These are phyloP conservation scores for Guadua angustifolia DNA, from an alignment of 176 grass and related monocot species.

Conservation along the genomic window DNA sequence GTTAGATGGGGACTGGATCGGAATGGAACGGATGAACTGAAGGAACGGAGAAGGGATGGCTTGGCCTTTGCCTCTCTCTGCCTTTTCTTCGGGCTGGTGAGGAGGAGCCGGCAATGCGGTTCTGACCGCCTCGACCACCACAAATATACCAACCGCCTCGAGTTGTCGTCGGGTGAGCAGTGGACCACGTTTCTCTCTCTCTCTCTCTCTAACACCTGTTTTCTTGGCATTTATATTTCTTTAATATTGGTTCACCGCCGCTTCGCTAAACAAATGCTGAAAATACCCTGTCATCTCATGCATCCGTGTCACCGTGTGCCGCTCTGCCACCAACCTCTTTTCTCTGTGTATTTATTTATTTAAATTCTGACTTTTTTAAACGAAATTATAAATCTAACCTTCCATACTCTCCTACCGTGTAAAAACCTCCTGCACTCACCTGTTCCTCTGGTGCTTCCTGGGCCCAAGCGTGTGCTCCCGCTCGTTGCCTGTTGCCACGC, in stretches of 20 bases:
- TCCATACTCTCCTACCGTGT: too few relatives aligned
- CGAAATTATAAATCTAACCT: too few relatives aligned
- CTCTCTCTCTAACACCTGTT: not conserved
- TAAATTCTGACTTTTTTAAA: too few relatives aligned
- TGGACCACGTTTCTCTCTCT: constrained; percentile 52
- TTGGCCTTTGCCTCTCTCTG: constrained; percentile 38
- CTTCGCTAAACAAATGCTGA: not conserved
- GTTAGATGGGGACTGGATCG: not conserved
- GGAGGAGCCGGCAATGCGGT: constrained; percentile 31
- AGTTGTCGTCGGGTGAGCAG: constrained; percentile 28
- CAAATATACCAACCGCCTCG: constrained; percentile 50
- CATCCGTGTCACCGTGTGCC: not conserved
- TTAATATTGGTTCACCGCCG: constrained; percentile 8
- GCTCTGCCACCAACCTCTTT: not conserved
- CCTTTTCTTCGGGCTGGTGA: constrained; percentile 24
- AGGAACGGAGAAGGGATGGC: constrained; percentile 16
- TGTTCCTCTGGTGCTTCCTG: too few relatives aligned
- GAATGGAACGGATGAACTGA: constrained; percentile 25
- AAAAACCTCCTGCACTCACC: too few relatives aligned
- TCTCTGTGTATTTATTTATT: too few relatives aligned
- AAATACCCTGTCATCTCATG: not conserved
- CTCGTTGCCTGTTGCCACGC: too few relatives aligned
- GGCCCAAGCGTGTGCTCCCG: too few relatives aligned
- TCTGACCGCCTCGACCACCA: constrained; percentile 42
- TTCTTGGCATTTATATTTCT: not conserved